Conservation (phyloP, 345 rosid species). For the Pugionium cornutum region DNA sequence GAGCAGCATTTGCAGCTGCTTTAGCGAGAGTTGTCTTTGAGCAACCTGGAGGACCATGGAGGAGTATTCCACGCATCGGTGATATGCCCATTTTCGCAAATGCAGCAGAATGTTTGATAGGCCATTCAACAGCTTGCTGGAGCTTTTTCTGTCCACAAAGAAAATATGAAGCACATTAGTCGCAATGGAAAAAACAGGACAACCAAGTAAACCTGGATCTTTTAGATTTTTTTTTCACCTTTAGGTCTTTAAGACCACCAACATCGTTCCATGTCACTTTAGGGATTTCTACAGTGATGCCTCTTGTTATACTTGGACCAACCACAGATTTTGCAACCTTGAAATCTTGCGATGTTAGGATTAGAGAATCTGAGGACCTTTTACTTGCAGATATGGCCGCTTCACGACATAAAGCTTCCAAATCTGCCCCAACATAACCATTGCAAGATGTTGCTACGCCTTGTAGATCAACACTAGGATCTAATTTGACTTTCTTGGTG, state of each 20-base stretch:
- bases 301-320: conserved; percentile 90
- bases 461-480: conserved; percentile 53
- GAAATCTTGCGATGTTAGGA: conserved; percentile 65
- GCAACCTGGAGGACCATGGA: conserved; percentile 99
- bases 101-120: conserved; percentile 75
- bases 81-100: conserved; percentile 76
- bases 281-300: conserved; percentile 86
- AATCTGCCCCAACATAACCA: conserved; percentile 96
- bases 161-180: not conserved
- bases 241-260: conserved; percentile 73
- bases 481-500: conserved; percentile 66
- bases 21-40: conserved; percentile 97
- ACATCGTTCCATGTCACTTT: conserved; percentile 90
- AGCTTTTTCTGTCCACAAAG: conserved; percentile 67
- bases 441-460: conserved; percentile 78
- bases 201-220: not conserved
- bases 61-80: conserved; percentile 79
- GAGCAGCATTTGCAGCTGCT: conserved; percentile 92
- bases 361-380: conserved; percentile 49
- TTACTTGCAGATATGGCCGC: conserved; percentile 61
- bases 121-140: conserved; percentile 93
- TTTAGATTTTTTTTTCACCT: too few relatives aligned
- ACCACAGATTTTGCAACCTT: conserved; percentile 67
- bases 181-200: not conserved
- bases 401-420: conserved; percentile 88